Conservation (phyloP, 2,329 filamentous ascomycete genomes). For the Seiridium cupressi region DNA sequence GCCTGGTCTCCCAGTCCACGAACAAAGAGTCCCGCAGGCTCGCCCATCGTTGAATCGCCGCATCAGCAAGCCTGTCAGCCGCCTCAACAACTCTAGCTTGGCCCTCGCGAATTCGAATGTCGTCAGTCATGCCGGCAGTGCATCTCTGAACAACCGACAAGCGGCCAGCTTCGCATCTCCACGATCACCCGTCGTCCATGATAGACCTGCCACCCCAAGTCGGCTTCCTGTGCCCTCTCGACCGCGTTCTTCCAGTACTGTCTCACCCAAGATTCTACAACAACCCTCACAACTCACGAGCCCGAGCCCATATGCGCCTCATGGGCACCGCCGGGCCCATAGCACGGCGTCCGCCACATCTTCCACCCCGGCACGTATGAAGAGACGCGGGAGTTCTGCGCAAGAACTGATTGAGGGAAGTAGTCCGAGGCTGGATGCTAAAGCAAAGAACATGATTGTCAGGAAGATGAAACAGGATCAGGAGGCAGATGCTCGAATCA, state of each 20-base stretch:
- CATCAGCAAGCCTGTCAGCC: slow-evolving; percentile 41
- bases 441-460: slow-evolving; percentile 74
- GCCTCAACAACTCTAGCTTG: slow-evolving; percentile 27
- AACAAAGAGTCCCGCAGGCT: not conserved
- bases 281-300: slow-evolving; percentile 25
- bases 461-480: slow-evolving; percentile 70
- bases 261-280: slow-evolving; percentile 18
- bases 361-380: slow-evolving; percentile 1
- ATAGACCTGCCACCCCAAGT: slow-evolving; percentile 21
- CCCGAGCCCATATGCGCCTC: slow-evolving; percentile 20
- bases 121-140: slow-evolving; percentile 46
- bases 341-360: slow-evolving; percentile 30
- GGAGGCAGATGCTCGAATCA: slow-evolving; percentile 76
- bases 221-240: slow-evolving; percentile 37
- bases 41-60: slow-evolving; percentile 34
- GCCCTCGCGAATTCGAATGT: slow-evolving; percentile 35
- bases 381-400: not conserved
- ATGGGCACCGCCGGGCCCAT: slow-evolving; percentile 41
- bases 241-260: slow-evolving; percentile 21
- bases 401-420: slow-evolving; percentile 22
- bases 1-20: not conserved
- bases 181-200: slow-evolving; percentile 34
- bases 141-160: slow-evolving; percentile 36
- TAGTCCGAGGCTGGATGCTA: slow-evolving; percentile 56
- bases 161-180: slow-evolving; percentile 54